Conservation (phyloP, 108 stramenopile species). For the Licmophora abbreviata region DNA sequence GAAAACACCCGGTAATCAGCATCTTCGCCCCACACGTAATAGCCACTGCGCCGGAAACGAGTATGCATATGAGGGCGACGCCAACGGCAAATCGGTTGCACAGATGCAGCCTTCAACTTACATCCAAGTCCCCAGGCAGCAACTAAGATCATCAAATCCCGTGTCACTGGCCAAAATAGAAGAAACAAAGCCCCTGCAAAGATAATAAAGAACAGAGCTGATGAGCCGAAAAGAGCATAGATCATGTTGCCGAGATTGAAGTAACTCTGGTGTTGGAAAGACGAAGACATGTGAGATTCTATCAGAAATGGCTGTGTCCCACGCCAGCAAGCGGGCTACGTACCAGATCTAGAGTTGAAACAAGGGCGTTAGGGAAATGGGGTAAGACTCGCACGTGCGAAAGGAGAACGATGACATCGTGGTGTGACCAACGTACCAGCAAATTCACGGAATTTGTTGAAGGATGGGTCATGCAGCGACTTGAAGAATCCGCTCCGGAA, state of each 20-base stretch:
- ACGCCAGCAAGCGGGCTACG: no score
- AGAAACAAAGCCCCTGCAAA: slow-evolving; percentile 2
- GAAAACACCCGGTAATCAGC: neutral
- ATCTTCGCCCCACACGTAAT: neutral
- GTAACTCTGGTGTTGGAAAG: no score
- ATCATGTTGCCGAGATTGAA: slow-evolving; percentile 7
- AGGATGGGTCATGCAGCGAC: slow-evolving; percentile 3
- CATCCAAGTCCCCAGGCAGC: neutral
- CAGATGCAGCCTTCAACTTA: neutral
- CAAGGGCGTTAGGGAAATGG: no score
- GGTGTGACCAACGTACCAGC: no score
- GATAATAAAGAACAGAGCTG: neutral
- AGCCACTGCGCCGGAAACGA: neutral
- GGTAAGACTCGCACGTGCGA: no score
- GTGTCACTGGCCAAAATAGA: neutral
- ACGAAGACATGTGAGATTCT: no score
- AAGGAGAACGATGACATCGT: no score
- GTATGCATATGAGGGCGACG: neutral
- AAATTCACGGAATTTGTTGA: neutral
- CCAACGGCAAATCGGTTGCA: neutral
- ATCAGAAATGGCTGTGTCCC: no score
- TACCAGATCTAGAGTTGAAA: no score
- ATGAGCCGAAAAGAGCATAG: slow-evolving; percentile 1
- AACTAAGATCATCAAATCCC: neutral
- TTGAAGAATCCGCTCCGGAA: slow-evolving; percentile 2